Base-by-base conservation (phyloP, 2,329 filamentous ascomycete genomes). In the Pyrenophora teres region DNA sequence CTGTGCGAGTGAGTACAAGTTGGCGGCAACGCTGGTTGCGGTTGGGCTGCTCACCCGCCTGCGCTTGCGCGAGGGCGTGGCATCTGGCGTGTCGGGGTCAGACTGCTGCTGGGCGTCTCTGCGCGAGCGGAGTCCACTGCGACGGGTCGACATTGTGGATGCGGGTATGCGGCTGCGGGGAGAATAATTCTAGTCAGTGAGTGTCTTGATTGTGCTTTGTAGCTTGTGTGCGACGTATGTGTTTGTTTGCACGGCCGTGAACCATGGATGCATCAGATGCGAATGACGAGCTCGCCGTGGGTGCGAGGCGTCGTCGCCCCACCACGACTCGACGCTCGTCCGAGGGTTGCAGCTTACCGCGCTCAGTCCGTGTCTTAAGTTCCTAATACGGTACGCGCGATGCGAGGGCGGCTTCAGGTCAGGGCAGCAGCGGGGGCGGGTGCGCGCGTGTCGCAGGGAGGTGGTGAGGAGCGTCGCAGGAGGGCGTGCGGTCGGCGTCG, bases 31-130 rank as follows among this genome's bases (percentile, higher is more conserved):
- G 30, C 39, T 41, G 31, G 36, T 39, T 37, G 46, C 38, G 41
- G 57, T 39, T 40, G 50, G 52, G 48, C 54, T 57, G 67, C 76
- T 64, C 72, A 77, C 62, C 66, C 78, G 76, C 67, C 77, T 74
- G 48, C 77, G 76, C 56, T 78, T 78, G 47, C 78, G 73, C 42
- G 77, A 75, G 41, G 78, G 78, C 19, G 78, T 80, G 57, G 76
- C 70, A 56, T 80, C 78, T 51, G 76, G 76, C 16, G 76, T 78
- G 58, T 80, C 77, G 48, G 65, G 67, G 52, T 74, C 71, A 43
- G 70, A 72, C 54, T 68, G 65, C 51, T 60, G 66, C 52, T 70
- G 70, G 31, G 62, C 57, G 42, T 72, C 70, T 46, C 54, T 64
- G 52, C 52, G 59, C 59, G 50, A 50, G 54, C 55, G 56, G 16